phyloP scores from a whole-genome alignment of 768 basidiomycete species.

The Kwoniella heveanensis region DNA sequence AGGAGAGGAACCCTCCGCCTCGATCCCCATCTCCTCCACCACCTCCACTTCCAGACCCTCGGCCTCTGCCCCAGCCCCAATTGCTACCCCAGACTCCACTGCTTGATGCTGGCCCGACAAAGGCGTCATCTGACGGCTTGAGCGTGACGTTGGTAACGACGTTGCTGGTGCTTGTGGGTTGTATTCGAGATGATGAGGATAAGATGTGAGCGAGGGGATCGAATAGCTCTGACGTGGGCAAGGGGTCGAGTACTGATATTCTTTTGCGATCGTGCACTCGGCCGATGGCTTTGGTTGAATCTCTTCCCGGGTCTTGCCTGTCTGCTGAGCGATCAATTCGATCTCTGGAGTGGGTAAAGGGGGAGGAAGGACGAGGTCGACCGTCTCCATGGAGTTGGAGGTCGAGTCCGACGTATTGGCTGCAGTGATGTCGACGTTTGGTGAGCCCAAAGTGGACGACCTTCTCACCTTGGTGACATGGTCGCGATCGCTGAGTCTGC shows the following conservation, averaged over 20 bases:
- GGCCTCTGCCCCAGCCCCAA: constrained; percentile 13
- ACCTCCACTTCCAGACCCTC: constrained; percentile 17
- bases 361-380: constrained; percentile 15
- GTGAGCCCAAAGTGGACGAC: background rate
- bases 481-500: constrained; percentile 2
- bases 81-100: background rate
- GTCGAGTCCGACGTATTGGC: constrained; percentile 1
- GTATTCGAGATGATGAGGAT: constrained; percentile 11
- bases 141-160: background rate
- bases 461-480: background rate
- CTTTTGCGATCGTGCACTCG: constrained; percentile 17
- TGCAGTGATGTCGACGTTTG: background rate
- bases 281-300: constrained; percentile 3
- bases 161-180: constrained; percentile 6
- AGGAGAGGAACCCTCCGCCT: constrained; percentile 22
- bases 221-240: constrained; percentile 32
- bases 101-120: background rate
- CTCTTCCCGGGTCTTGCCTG: constrained; percentile 4
- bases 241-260: constrained; percentile 36
- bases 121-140: background rate
- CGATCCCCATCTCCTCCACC: constrained; percentile 2
- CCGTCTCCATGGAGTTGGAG: background rate
- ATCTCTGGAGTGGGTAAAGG: constrained; percentile 21
- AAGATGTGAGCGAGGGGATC: constrained; percentile 35
- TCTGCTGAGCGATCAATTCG: constrained; percentile 9